phyloP scores from a whole-genome alignment of 805 yeast genomes.

The Saccharomycopsis sp. region DNA sequence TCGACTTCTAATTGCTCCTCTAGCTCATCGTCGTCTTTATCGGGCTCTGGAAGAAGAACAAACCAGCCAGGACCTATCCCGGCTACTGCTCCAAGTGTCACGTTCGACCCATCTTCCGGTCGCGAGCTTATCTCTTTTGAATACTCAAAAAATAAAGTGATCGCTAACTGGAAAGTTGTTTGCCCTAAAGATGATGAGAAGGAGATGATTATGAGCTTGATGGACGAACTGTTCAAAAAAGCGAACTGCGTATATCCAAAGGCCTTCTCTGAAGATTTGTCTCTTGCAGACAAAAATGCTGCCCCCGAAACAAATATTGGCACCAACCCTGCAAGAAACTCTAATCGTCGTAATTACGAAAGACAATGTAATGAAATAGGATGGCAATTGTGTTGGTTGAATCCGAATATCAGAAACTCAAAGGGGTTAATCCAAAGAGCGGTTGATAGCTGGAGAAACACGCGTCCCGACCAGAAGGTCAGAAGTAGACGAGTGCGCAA shows the following conservation, averaged over 20 bases:
- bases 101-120: conserved; percentile 25
- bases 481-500: conserved; percentile 40
- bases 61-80: conserved; percentile 33
- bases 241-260: conserved; percentile 43
- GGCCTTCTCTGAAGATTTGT: conserved; percentile 25
- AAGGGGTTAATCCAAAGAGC: conserved; percentile 46
- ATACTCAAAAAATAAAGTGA: conserved; percentile 29
- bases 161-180: conserved; percentile 18
- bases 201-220: conserved; percentile 8
- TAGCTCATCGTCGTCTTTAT: background rate
- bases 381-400: conserved; percentile 39
- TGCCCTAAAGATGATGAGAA: conserved; percentile 16
- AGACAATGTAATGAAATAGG: conserved; percentile 42
- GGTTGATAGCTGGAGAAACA: conserved; percentile 46
- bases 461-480: conserved; percentile 34
- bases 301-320: conserved; percentile 25
- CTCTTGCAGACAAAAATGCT: conserved; percentile 10
- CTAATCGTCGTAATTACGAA: conserved; percentile 41
- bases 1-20: background rate
- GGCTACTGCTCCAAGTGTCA: conserved; percentile 26
- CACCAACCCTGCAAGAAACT: conserved; percentile 35
- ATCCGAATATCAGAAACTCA: conserved; percentile 36
- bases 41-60: conserved; percentile 15
- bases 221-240: conserved; percentile 30
- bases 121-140: conserved; percentile 28